These are phyloP conservation scores for Cercophora samala DNA, from an alignment of 495 filamentous ascomycete genomes.

Conservation along the genomic window DNA sequence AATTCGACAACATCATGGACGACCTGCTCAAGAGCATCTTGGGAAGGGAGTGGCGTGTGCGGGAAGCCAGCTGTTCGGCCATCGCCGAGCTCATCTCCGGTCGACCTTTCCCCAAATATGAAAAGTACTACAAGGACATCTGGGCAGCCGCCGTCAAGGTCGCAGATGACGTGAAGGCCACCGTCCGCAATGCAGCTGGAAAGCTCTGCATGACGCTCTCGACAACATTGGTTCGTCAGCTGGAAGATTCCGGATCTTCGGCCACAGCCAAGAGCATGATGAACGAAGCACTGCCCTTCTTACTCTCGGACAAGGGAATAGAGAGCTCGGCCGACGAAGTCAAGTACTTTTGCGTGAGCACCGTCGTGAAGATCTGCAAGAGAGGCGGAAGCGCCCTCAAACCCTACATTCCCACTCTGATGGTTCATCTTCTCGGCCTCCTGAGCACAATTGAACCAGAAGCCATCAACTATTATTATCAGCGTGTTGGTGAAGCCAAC, in stretches of 20 bases:
- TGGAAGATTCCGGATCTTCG: conserved; percentile 75
- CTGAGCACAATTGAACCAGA: conserved; percentile 85
- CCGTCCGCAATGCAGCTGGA: conserved; percentile 75
- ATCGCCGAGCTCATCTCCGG: conserved; percentile 82
- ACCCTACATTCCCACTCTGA: conserved; percentile 75
- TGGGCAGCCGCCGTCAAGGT: conserved; percentile 80
- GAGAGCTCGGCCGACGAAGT: conserved; percentile 86
- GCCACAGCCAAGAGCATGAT: conserved; percentile 73
- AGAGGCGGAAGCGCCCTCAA: conserved; percentile 69
- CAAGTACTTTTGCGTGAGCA: conserved; percentile 66
- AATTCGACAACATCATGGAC: conserved; percentile 82
- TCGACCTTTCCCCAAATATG: conserved; percentile 69
- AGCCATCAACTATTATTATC: conserved; percentile 83
- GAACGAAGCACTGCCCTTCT: conserved; percentile 78
- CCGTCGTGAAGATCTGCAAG: conserved; percentile 84
- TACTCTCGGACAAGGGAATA: conserved; percentile 82
- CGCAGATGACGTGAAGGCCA: conserved; percentile 91
- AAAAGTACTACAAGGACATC: conserved; percentile 77
- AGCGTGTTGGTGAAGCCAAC: conserved; percentile 83
- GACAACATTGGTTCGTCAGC: conserved; percentile 72
- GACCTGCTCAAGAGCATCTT: conserved; percentile 82
- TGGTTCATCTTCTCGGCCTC: conserved; percentile 74
- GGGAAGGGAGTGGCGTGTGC: conserved; percentile 85
- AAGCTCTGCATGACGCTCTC: conserved; percentile 79
- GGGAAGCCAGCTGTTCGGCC: conserved; percentile 87